Percentiles rank a stretch among this genome's conserved stretches.
Evolutionary conservation across 495 filamentous ascomycete species (phyloP).

Genomic region (Penicillium ochrochloron): DNA sequence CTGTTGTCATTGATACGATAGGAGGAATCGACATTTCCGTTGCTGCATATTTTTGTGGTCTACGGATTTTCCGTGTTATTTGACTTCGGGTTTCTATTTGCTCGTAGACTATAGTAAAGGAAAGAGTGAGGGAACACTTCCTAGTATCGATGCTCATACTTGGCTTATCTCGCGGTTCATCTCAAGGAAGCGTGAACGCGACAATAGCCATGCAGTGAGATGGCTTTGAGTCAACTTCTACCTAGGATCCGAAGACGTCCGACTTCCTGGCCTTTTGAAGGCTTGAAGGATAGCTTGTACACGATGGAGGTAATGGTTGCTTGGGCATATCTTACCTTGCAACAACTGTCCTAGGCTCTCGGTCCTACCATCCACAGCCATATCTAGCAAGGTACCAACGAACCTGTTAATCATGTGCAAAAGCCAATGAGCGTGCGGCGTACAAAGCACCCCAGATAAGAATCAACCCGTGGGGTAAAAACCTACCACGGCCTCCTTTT

Average conservation of each 20-base stretch:
- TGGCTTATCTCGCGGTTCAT: neutral
- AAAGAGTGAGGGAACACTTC: neutral
- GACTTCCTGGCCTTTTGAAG: neutral
- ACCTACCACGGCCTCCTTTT: too few species aligned
- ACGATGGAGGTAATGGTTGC: neutral
- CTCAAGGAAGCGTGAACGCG: neutral
- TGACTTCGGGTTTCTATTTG: neutral
- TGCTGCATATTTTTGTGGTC: slow-evolving; percentile 2
- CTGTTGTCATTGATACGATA: slow-evolving; percentile 20
- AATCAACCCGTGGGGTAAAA: too few species aligned
- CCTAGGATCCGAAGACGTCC: neutral
- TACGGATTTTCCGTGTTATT: neutral
- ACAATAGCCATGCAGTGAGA: too few species aligned
- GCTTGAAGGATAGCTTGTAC: neutral
- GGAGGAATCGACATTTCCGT: slow-evolving; percentile 22
- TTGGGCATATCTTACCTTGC: neutral
- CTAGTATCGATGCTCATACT: neutral
- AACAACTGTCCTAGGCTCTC: neutral
- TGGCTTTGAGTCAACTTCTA: too few species aligned
- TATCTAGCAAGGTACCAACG: neutral
- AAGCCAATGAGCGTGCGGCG: too few species aligned
- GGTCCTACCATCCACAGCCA: neutral
- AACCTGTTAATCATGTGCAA: too few species aligned
- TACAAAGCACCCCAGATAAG: too few species aligned
- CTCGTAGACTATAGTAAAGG: neutral